These are phyloP conservation scores for Parascedosporium putredinis DNA, from an alignment of 2,329 filamentous ascomycete species.

Conservation along the genomic window DNA sequence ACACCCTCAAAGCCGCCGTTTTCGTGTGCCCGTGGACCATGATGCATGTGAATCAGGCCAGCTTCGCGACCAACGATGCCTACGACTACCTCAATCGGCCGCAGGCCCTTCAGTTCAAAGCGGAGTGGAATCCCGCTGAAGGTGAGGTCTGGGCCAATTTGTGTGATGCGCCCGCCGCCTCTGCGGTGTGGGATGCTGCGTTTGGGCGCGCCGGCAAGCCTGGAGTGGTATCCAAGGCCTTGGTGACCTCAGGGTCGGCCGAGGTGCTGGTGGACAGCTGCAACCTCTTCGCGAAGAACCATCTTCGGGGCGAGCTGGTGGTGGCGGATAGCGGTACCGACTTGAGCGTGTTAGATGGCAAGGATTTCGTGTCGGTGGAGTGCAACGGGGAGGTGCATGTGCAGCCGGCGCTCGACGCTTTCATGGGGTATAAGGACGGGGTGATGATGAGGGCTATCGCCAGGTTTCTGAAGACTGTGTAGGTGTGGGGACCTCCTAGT, in stretches of 20 bases:
- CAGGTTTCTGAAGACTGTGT: conserved; percentile 1
- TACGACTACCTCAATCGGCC: conserved; percentile 13
- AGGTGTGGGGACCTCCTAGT: background rate
- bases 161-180: conserved; percentile 3
- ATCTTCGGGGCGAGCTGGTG: conserved; percentile 4
- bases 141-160: conserved; percentile 9
- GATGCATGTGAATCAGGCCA: conserved; percentile 12
- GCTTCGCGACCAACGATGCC: conserved; percentile 12
- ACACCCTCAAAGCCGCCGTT: conserved; percentile 11
- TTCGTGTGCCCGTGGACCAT: conserved; percentile 14
- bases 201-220: background rate
- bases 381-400: conserved; percentile 9
- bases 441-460: conserved; percentile 7
- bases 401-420: conserved; percentile 9
- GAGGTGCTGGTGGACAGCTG: conserved; percentile 9
- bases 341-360: background rate
- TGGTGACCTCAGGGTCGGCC: conserved; percentile 4
- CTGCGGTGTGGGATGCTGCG: conserved; percentile 6
- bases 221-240: conserved; percentile 6
- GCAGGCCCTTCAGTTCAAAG: background rate
- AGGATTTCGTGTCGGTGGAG: conserved; percentile 5
- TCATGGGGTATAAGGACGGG: conserved; percentile 4
- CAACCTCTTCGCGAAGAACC: background rate
- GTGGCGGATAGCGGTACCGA: background rate
- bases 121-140: background rate